Base-by-base conservation (phyloP, 2,329 filamentous ascomycete genomes). In the Aspergillus sp. region DNA sequence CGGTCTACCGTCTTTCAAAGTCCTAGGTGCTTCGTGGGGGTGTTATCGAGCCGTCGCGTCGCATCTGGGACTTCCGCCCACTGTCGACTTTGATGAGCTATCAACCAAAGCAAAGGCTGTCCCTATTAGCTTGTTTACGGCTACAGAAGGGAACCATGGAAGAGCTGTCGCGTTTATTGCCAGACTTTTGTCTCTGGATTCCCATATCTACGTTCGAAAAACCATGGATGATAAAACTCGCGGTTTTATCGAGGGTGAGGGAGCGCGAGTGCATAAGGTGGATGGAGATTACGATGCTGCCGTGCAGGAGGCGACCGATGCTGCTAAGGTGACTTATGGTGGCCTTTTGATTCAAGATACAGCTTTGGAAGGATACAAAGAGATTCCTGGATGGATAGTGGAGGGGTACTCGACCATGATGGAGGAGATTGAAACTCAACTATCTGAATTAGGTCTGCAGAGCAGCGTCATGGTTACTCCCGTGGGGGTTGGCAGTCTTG, bases 341-440 rank as follows among this genome's bases (percentile, higher is more conserved):
- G 74, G 71, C 0, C 57, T 90, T 6, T 62, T 90, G 33, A 73
- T 90, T 1, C 78, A 86, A 57, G 88, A 91, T 55, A 83, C 78
- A 7, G 76, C 81, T 0, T 86, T 85, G 54, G 73, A 76, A 0
- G 82, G 78, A 2, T 88, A 86, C 53, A 76, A 82, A 37, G 71
- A 80, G 33, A 77, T 89, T 5, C 85, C 86, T 0, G 37, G 78
- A 62, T 90, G 84, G 81, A 85, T 90, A 19, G 83, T 89, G 0
- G 81, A 91, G 47, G 88, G 88, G 0, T 93, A 91, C 55, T 73
- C 73, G 5, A 89, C 86, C 0, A 83, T 90, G 76, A 69, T 90
- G 48, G 61, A 66, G 3, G 88, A 93, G 57, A 70, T 80, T 0
- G 84, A 89, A 39, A 60, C 70, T 13, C 85, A 90, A 56, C 57